Conservation (phyloP, 345 rosid genomes). For the Eutrema heterophyllum region DNA sequence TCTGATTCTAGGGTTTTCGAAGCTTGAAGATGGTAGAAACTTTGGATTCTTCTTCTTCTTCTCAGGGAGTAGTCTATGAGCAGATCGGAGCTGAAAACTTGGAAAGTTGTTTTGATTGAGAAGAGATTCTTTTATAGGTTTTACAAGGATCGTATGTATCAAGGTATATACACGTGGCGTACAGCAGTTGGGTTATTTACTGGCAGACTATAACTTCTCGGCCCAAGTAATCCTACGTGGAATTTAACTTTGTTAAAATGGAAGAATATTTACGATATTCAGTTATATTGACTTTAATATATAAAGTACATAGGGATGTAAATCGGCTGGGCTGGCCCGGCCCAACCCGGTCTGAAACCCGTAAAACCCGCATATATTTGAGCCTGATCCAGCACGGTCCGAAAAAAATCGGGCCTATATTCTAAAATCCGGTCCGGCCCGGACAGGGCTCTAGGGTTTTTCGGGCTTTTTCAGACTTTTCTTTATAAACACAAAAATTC, state of each 20-base stretch:
- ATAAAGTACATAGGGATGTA: too few relatives aligned
- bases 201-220: background rate
- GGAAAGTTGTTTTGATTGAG: slow-evolving; percentile 1
- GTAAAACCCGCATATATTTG: too few relatives aligned
- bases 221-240: background rate
- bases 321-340: too few relatives aligned
- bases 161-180: background rate
- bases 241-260: background rate
- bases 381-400: too few relatives aligned
- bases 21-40: background rate
- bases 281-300: too few relatives aligned
- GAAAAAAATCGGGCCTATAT: too few relatives aligned
- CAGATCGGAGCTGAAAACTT: slow-evolving; percentile 18
- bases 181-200: background rate
- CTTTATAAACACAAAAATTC: too few relatives aligned
- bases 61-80: background rate
- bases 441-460: too few relatives aligned
- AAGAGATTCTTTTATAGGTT: slow-evolving; percentile 27
- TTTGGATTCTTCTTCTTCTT: background rate
- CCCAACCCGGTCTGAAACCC: too few relatives aligned
- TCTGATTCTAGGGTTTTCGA: background rate
- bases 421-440: too few relatives aligned
- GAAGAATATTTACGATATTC: too few relatives aligned
- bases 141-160: background rate
- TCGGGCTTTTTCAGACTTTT: too few relatives aligned